Evolutionary conservation across 371 early-diverging fungal genomes (phyloP).

Genomic region (Apophysomyces elegans): DNA sequence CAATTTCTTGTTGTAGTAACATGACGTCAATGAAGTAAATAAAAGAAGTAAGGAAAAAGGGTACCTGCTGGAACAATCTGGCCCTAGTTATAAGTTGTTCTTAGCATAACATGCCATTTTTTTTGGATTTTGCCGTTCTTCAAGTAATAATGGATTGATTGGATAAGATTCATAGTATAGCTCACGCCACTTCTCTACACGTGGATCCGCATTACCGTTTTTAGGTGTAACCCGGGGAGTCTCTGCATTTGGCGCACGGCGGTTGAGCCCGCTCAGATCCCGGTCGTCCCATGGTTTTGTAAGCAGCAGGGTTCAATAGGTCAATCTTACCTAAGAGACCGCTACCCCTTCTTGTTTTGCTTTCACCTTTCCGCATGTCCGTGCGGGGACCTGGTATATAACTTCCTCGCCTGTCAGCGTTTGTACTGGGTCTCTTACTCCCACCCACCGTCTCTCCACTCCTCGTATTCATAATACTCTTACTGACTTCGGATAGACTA

Average conservation of each 20-base stretch:
- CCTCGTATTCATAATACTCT: no score
- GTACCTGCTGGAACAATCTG: not conserved
- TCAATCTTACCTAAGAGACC: not conserved
- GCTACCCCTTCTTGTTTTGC: not conserved
- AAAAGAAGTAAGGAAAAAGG: not conserved
- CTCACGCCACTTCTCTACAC: constrained; percentile 12
- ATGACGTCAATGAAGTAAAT: not conserved
- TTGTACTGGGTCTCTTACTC: no score
- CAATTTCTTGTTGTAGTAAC: constrained; percentile 5
- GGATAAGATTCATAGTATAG: constrained; percentile 7
- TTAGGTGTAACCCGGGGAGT: not conserved
- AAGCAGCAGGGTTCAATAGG: not conserved
- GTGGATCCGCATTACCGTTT: constrained; percentile 9
- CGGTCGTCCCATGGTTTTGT: not conserved
- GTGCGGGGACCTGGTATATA: not conserved
- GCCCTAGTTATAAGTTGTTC: constrained; percentile 5
- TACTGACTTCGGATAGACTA: no score
- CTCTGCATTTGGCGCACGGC: not conserved
- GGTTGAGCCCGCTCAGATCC: constrained; percentile 3
- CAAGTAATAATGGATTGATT: constrained; percentile 1
- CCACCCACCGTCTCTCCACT: no score
- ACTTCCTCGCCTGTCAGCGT: not conserved
- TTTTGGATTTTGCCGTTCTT: not conserved
- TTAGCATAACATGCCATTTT: constrained; percentile 6
- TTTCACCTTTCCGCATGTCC: not conserved